phyloP scores from a whole-genome alignment of 108 stramenopile species.

The Bacterosira constricta region DNA sequence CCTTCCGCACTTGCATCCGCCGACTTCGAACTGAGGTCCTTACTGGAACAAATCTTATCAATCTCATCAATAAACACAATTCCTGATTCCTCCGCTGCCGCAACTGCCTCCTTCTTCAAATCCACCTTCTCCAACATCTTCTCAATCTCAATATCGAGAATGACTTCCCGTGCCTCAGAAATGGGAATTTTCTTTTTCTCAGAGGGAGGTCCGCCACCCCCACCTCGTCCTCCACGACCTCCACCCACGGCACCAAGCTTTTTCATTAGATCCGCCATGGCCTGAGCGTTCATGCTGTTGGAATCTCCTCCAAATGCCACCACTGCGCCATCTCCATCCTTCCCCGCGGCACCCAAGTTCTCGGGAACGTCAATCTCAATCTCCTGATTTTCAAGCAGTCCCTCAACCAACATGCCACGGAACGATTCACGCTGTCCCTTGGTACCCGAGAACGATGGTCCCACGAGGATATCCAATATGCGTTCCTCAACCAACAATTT shows the following conservation, averaged over 20 bases:
- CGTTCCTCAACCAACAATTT: slow-evolving; percentile 83
- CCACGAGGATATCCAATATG: slow-evolving; percentile 89
- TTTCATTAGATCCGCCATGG: slow-evolving; percentile 74
- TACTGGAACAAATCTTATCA: slow-evolving; percentile 94
- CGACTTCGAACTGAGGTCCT: slow-evolving; percentile 79
- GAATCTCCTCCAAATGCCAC: slow-evolving; percentile 46
- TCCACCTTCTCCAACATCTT: slow-evolving; percentile 90
- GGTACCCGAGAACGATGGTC: slow-evolving; percentile 56
- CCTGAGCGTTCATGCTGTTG: slow-evolving; percentile 66
- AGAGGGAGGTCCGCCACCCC: slow-evolving; percentile 57
- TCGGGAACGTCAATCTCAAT: slow-evolving; percentile 91
- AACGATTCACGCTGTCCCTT: slow-evolving; percentile 72
- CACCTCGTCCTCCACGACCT: slow-evolving; percentile 27
- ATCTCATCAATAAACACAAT: slow-evolving; percentile 99
- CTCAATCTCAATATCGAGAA: slow-evolving; percentile 94
- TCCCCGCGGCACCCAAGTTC: slow-evolving; percentile 31
- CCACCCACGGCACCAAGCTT: slow-evolving; percentile 49
- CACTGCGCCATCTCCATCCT: slow-evolving; percentile 38
- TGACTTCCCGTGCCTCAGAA: slow-evolving; percentile 87
- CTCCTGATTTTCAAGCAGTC: slow-evolving; percentile 89
- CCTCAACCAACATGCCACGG: slow-evolving; percentile 87
- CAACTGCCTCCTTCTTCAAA: slow-evolving; percentile 92
- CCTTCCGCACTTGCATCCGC: slow-evolving; percentile 98
- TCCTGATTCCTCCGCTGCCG: slow-evolving; percentile 95
- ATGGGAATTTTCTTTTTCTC: slow-evolving; percentile 89